These are phyloP conservation scores for Acephala macrosclerotiorum DNA, from an alignment of 2,329 filamentous ascomycete species.

Conservation along the genomic window DNA sequence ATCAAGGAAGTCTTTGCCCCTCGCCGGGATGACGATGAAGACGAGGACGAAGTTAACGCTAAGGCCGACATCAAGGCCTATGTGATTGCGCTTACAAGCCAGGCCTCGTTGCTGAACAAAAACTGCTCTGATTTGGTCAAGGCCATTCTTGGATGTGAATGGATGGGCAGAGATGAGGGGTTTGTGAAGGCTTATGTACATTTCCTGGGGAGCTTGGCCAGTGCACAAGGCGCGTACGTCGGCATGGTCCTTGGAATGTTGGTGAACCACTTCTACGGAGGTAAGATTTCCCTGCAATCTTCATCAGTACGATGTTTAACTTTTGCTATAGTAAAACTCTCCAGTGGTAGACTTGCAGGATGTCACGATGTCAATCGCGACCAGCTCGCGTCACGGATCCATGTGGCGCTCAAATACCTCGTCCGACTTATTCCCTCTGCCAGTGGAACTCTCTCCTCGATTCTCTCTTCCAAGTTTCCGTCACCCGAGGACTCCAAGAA, in stretches of 20 bases:
- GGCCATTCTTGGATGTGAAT: conserved; percentile 65
- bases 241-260: conserved; percentile 79
- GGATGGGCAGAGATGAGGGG: conserved; percentile 69
- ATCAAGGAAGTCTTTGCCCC: conserved; percentile 62
- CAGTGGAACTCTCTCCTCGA: conserved; percentile 70
- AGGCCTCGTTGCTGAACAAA: conserved; percentile 65
- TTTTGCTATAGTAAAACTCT: conserved; percentile 45
- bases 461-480: conserved; percentile 75
- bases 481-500: conserved; percentile 78
- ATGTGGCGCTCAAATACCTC: conserved; percentile 78
- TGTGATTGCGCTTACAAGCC: conserved; percentile 68
- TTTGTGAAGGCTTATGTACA: conserved; percentile 73
- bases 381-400: conserved; percentile 74
- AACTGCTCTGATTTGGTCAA: conserved; percentile 66
- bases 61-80: conserved; percentile 60
- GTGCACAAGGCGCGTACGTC: conserved; percentile 82
- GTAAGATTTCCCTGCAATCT: conserved; percentile 43
- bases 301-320: conserved; percentile 49
- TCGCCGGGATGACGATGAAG: conserved; percentile 32
- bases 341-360: conserved; percentile 44
- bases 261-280: conserved; percentile 75
- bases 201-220: conserved; percentile 76
- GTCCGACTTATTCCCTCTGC: conserved; percentile 84
- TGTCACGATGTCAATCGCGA: conserved; percentile 67
- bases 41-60: conserved; percentile 29